Evolutionary conservation across 164 flowering plant species (phyloP).

Genomic region (Tetracentron sinense): DNA sequence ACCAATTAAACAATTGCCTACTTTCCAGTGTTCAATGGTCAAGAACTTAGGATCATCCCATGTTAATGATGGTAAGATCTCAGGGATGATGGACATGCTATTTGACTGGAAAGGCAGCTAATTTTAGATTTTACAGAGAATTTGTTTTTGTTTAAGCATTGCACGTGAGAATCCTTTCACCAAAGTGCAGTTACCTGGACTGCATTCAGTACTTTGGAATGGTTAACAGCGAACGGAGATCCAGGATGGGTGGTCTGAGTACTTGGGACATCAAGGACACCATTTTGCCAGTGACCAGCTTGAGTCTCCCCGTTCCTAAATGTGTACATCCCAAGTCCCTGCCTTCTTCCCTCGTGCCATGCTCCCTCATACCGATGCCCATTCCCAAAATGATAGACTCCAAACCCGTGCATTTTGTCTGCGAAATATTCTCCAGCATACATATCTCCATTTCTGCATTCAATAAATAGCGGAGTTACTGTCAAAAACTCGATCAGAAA

Average conservation of each 20-base stretch:
- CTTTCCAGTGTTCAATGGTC: not conserved
- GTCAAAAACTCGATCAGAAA: not conserved
- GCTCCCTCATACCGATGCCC: constrained; percentile 52
- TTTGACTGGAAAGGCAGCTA: too few species aligned
- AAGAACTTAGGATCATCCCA: too few species aligned
- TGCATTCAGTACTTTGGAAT: constrained; percentile 61
- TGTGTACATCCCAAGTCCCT: constrained; percentile 36
- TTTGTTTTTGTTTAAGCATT: too few species aligned
- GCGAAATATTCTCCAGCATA: constrained; percentile 97
- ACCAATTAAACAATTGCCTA: not conserved
- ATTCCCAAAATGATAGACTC: constrained; percentile 78
- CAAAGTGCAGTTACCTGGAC: constrained; percentile 64
- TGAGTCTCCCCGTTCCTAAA: constrained; percentile 74
- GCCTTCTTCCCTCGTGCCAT: constrained; percentile 36
- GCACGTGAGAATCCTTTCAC: not conserved
- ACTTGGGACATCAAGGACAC: constrained; percentile 59
- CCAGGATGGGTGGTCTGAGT: constrained; percentile 42
- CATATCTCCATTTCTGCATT: constrained; percentile 75
- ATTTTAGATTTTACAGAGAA: too few species aligned
- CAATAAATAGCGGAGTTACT: not conserved
- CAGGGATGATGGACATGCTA: too few species aligned
- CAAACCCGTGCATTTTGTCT: constrained; percentile 97
- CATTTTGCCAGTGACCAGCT: constrained; percentile 90
- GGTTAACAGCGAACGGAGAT: constrained; percentile 56
- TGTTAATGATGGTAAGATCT: too few species aligned